Evolutionary conservation across 2,329 filamentous ascomycete species (phyloP).

Genomic region (Camillea tinctor): DNA sequence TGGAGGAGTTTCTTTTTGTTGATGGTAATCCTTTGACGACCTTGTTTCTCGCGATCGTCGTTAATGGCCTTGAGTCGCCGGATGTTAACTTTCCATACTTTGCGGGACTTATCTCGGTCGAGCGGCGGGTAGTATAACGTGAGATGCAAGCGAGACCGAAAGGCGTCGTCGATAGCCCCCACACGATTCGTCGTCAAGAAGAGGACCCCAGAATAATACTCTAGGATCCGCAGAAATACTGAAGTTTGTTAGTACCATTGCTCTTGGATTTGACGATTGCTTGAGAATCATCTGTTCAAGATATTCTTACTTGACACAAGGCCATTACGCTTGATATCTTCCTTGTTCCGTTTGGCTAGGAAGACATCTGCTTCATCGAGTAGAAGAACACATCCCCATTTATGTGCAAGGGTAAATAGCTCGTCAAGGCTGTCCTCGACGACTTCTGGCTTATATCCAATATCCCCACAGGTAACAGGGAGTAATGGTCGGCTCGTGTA

Average conservation of each 20-base stretch:
- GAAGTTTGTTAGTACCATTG: background rate
- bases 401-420: conserved; percentile 18
- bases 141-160: conserved; percentile 40
- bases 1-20: conserved; percentile 21
- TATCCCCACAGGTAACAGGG: conserved; percentile 27
- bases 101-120: conserved; percentile 15
- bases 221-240: conserved; percentile 41
- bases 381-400: conserved; percentile 22
- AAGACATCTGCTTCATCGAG: conserved; percentile 17
- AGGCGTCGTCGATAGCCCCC: conserved; percentile 45
- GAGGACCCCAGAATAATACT: conserved; percentile 42
- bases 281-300: background rate
- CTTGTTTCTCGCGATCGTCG: conserved; percentile 14
- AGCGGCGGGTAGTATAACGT: conserved; percentile 35
- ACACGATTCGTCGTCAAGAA: conserved; percentile 48
- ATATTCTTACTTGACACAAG: conserved; percentile 25
- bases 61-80: conserved; percentile 14
- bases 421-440: conserved; percentile 29
- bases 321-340: conserved; percentile 27
- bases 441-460: conserved; percentile 33
- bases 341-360: conserved; percentile 15
- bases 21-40: conserved; percentile 17
- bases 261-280: background rate
- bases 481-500: conserved; percentile 16
- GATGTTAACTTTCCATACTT: conserved; percentile 32